These are phyloP conservation scores for Bryoerythrophyllum caledonicum DNA, from an alignment of 225 moss, liverwort and hornwort species.

Conservation along the genomic window DNA sequence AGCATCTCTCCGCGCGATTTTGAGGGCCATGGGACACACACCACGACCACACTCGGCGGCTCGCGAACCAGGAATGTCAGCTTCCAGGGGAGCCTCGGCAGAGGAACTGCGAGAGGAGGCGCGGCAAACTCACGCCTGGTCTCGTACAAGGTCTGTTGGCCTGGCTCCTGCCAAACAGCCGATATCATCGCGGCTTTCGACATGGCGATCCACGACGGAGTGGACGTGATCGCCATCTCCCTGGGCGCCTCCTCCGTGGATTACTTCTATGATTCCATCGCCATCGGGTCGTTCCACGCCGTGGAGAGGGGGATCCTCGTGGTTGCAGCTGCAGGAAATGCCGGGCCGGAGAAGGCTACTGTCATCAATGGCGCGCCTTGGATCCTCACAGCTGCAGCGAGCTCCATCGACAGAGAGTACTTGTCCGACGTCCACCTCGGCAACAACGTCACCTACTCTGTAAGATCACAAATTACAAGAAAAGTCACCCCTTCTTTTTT, in stretches of 20 bases:
- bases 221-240: slow-evolving; percentile 59
- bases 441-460: slow-evolving; percentile 40
- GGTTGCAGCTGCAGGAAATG: slow-evolving; percentile 38
- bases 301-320: slow-evolving; percentile 37
- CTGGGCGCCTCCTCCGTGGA: slow-evolving; percentile 27
- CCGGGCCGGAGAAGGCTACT: slow-evolving; percentile 29
- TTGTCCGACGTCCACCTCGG: slow-evolving; percentile 41
- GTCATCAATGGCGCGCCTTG: slow-evolving; percentile 46
- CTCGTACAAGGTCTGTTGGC: slow-evolving; percentile 65
- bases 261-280: slow-evolving; percentile 44
- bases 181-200: slow-evolving; percentile 67
- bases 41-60: slow-evolving; percentile 46
- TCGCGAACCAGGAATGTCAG: slow-evolving; percentile 27
- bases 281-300: slow-evolving; percentile 46
- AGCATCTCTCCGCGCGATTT: slow-evolving; percentile 37
- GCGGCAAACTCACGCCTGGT: slow-evolving; percentile 50
- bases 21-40: slow-evolving; percentile 57
- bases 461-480: background rate
- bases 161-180: slow-evolving; percentile 28
- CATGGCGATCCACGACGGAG: slow-evolving; percentile 62
- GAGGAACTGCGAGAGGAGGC: slow-evolving; percentile 42
- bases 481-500: too few species aligned
- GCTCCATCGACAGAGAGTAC: slow-evolving; percentile 50
- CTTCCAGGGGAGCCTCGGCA: slow-evolving; percentile 30
- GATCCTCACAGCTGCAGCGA: slow-evolving; percentile 51